These are phyloP conservation scores for Rosa rugosa DNA, from an alignment of 306 rosid species.

Conservation along the genomic window DNA sequence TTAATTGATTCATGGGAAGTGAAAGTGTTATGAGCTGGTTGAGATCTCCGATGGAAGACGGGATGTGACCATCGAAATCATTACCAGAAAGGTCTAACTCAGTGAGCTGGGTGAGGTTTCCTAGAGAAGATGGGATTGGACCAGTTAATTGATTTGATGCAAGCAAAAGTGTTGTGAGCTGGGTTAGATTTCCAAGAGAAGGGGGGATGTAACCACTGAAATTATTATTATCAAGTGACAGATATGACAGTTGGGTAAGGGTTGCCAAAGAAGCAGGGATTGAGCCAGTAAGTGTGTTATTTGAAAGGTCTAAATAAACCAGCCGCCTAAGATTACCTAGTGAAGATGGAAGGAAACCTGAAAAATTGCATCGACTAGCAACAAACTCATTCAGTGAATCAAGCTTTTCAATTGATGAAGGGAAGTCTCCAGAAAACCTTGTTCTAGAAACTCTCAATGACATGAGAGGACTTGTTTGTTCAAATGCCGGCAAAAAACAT, in stretches of 20 bases:
- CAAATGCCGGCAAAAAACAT: slow-evolving; percentile 12
- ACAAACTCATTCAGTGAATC: not conserved
- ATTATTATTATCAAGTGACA: not conserved
- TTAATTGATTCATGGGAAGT: not conserved
- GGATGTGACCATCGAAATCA: too few relatives aligned
- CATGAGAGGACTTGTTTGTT: not conserved
- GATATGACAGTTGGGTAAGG: not conserved
- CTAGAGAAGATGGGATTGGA: not conserved
- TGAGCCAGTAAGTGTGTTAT: slow-evolving; percentile 3
- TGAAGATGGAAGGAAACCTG: slow-evolving; percentile 6
- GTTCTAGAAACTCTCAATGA: not conserved
- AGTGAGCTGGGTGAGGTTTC: not conserved
- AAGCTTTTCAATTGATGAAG: slow-evolving; percentile 19
- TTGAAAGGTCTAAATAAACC: not conserved
- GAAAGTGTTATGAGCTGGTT: not conserved
- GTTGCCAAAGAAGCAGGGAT: slow-evolving; percentile 8
- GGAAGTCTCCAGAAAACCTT: not conserved
- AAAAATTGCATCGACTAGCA: not conserved
- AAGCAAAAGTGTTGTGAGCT: too few relatives aligned
- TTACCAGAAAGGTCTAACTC: too few relatives aligned
- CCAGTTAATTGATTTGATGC: too few relatives aligned
- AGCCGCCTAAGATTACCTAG: slow-evolving; percentile 20
- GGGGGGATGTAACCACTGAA: not conserved
- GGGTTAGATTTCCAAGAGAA: not conserved
- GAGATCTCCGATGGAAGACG: not conserved